Evolutionary conservation across 257 asterid species (phyloP), one percentile per base, ranked within the genome.

Genomic region (Linderniella brevidens): DNA sequence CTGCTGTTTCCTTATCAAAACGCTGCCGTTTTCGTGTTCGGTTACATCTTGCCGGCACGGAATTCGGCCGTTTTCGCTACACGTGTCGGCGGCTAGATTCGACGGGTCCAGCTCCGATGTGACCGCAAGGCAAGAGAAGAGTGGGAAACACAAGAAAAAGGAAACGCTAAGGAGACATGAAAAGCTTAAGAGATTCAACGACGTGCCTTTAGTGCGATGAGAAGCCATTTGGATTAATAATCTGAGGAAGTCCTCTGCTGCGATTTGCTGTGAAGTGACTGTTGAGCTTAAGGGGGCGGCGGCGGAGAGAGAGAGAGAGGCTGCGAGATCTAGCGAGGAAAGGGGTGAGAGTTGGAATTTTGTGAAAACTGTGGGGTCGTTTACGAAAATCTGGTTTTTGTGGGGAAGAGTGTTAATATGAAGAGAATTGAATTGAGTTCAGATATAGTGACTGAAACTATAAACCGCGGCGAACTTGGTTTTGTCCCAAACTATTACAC

Each of bases 141-240:
- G 56, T 9, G 72, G 73, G 45, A 50, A 59, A 47, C 17, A 41
- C 46, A 25, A 25, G 6, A 6, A 9, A 18, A 11, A 29, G 18
- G 48, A 11, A 46, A 46, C 14, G 12, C 17, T 5, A 17, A 58
- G 46, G 12, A 67, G 55, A 68, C 59, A 52, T 9, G 68, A 57
- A 46, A 61, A 3, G 18, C 68, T 58, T 35, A 68, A 50, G 18
- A 54, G 47, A 19, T 56, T 41, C 6, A 54, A 15, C 3, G 58
- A 68, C 77, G 68, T 71, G 76, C 77, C 84, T 75, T 58, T 58
- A 49, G 42, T 55, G 18, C 57, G 58, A 49, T 58, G 41, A 52
- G 25, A 35, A 19, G 76, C 76, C 83, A 75, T 75, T n/a, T 25
- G 32, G 32, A 25, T 25, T 25, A 25, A 3, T 25, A 25, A 2